phyloP scores from a whole-genome alignment of 208 protist genomes.

The Hexamita inflata region DNA sequence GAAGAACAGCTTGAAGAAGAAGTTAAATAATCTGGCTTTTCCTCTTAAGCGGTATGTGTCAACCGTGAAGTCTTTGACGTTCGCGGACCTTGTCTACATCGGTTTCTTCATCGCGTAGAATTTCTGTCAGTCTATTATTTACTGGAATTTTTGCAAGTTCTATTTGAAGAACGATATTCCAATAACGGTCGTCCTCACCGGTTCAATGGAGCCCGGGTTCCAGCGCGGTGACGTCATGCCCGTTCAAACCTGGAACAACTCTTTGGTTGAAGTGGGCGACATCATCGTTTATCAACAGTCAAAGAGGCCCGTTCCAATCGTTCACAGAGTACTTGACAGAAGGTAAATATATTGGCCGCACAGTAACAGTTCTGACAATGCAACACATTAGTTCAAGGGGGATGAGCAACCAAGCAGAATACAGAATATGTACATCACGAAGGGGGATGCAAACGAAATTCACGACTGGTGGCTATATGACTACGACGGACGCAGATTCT shows the following conservation, averaged over 20 bases:
- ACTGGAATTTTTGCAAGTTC: slow-evolving; percentile 2
- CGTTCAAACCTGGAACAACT: background rate
- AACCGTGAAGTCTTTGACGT: background rate
- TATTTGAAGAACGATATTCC: slow-evolving; percentile 18
- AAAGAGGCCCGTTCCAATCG: background rate
- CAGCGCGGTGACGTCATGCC: background rate
- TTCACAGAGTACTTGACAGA: slow-evolving; percentile 8
- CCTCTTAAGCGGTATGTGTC: no score
- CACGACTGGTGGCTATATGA: no score
- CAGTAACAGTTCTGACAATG: no score
- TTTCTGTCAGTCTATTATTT: background rate
- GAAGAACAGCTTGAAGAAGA: no score
- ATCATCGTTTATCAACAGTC: background rate
- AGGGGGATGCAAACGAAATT: no score
- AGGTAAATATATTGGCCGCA: no score
- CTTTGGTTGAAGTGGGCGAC: background rate
- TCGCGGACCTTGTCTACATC: background rate
- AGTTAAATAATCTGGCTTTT: no score
- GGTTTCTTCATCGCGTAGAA: background rate
- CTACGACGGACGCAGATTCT: no score
- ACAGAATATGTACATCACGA: no score
- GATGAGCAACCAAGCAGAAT: no score
- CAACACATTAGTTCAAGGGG: no score
- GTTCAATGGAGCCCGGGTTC: slow-evolving; percentile 23
- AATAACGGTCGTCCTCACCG: slow-evolving; percentile 1